A percentile compares a stretch with the other conserved stretches of the same genome.
phyloP scores from a whole-genome alignment of 768 basidiomycete genomes.

The Podaxis carcinomalis region DNA sequence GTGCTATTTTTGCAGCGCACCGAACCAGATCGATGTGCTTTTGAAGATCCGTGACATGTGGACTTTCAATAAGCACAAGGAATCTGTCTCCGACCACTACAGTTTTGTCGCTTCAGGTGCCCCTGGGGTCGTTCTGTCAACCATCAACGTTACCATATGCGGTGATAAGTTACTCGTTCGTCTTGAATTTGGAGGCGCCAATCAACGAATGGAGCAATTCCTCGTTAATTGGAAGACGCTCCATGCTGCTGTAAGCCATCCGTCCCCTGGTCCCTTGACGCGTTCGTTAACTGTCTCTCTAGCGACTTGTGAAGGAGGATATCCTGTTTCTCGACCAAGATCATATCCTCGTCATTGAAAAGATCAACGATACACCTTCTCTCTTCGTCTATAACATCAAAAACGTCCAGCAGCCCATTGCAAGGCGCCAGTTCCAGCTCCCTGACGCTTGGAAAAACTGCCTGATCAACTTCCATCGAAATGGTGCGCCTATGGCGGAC shows the following conservation, averaged over 20 bases:
- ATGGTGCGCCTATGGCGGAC: constrained; percentile 36
- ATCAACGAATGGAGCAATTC: constrained; percentile 38
- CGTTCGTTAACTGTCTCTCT: constrained; percentile 10
- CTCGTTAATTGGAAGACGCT: constrained; percentile 48
- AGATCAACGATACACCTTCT: constrained; percentile 29
- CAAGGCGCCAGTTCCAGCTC: constrained; percentile 52
- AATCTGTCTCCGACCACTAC: constrained; percentile 10
- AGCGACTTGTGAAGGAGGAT: constrained; percentile 51
- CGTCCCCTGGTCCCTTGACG: background rate
- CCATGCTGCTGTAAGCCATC: constrained; percentile 36
- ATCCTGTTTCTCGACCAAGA: constrained; percentile 42
- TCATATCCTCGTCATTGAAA: constrained; percentile 38
- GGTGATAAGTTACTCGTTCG: constrained; percentile 41
- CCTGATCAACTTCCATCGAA: constrained; percentile 43
- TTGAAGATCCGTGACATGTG: constrained; percentile 54
- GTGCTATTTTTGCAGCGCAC: constrained; percentile 26
- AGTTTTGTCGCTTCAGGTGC: constrained; percentile 5
- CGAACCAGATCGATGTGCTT: constrained; percentile 37
- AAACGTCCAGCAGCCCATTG: constrained; percentile 34
- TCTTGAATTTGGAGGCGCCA: constrained; percentile 30
- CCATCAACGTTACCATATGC: constrained; percentile 34
- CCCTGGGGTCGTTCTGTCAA: constrained; percentile 30
- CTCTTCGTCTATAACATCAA: constrained; percentile 45
- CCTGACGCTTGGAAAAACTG: constrained; percentile 47
- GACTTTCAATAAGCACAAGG: constrained; percentile 47